These are phyloP conservation scores for Vishniacozyma victoriae DNA, from an alignment of 768 basidiomycete genomes.

Conservation along the genomic window DNA sequence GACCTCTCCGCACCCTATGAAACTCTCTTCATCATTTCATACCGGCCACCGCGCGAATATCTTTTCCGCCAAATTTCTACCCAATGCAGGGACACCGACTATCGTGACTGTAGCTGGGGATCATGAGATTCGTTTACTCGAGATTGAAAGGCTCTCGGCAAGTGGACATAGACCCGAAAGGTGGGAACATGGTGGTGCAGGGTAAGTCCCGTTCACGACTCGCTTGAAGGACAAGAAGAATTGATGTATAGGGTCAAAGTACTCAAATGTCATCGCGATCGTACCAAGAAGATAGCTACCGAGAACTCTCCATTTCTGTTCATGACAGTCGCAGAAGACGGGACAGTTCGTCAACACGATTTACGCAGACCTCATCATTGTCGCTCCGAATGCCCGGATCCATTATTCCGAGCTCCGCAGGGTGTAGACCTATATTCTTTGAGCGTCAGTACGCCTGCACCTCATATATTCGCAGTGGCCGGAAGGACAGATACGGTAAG, in stretches of 20 bases:
- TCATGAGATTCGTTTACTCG: conserved; percentile 69
- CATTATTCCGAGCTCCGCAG: conserved; percentile 58
- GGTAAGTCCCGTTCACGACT: conserved; percentile 18
- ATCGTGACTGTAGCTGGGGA: conserved; percentile 61
- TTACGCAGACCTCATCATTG: conserved; percentile 68
- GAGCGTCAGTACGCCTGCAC: conserved; percentile 68
- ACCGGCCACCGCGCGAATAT: conserved; percentile 81
- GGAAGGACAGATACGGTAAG: conserved; percentile 71
- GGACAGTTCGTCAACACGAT: conserved; percentile 81
- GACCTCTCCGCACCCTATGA: conserved; percentile 52
- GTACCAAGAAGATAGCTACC: conserved; percentile 73
- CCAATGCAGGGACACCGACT: conserved; percentile 58
- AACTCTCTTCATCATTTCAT: conserved; percentile 61
- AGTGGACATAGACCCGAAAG: conserved; percentile 14
- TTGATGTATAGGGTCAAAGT: conserved; percentile 38
- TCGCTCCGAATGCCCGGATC: conserved; percentile 58
- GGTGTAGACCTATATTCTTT: conserved; percentile 63
- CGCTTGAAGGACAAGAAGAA: background rate
- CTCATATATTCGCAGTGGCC: conserved; percentile 78
- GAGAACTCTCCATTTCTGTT: conserved; percentile 33
- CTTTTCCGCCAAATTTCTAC: conserved; percentile 75
- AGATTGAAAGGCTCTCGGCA: conserved; percentile 52
- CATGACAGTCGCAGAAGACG: conserved; percentile 58
- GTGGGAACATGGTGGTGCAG: conserved; percentile 18
- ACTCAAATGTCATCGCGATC: conserved; percentile 61